Conservation (phyloP, 257 asterid species). For the Plantago ovata region DNA sequence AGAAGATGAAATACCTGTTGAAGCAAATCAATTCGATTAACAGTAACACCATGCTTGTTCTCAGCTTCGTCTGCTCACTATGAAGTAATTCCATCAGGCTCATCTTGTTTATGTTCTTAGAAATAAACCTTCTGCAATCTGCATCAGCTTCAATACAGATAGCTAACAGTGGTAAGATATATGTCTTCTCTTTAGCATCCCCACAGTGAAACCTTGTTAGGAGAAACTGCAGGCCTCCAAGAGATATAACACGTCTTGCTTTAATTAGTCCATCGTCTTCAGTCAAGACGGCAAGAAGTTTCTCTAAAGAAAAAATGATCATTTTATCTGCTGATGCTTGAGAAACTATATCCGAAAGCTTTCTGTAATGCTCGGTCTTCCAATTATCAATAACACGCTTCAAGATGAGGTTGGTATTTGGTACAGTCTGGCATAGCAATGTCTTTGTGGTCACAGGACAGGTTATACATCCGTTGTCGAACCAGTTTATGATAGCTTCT, state of each 20-base stretch:
- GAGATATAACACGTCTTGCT: slow-evolving; percentile 43
- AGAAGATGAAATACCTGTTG: slow-evolving; percentile 46
- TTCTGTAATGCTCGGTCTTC: slow-evolving; percentile 44
- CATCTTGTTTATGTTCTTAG: slow-evolving; percentile 35
- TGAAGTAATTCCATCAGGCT: slow-evolving; percentile 46
- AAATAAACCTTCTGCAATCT: slow-evolving; percentile 40
- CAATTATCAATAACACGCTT: slow-evolving; percentile 59
- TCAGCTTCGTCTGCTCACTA: slow-evolving; percentile 29
- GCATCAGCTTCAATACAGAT: slow-evolving; percentile 54
- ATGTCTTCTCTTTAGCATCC: slow-evolving; percentile 37
- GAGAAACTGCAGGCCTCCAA: slow-evolving; percentile 60
- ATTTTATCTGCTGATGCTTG: slow-evolving; percentile 28
- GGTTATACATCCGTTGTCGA: slow-evolving; percentile 40
- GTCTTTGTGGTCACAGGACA: slow-evolving; percentile 62
- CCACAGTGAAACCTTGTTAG: slow-evolving; percentile 41
- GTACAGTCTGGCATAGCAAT: slow-evolving; percentile 43
- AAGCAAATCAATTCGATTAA: slow-evolving; percentile 58
- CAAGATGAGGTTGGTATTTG: slow-evolving; percentile 54
- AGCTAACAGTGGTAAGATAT: slow-evolving; percentile 36
- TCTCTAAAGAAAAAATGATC: slow-evolving; percentile 39
- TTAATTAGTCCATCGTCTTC: slow-evolving; percentile 38
- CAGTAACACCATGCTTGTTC: slow-evolving; percentile 34
- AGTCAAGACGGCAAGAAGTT: slow-evolving; percentile 39
- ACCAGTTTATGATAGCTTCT: slow-evolving; percentile 57
- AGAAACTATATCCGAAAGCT: slow-evolving; percentile 37